Percentiles rank a stretch among this genome's conserved stretches.
phyloP scores from a whole-genome alignment of 2,329 filamentous ascomycete genomes.

The Emergomyces orientalis region DNA sequence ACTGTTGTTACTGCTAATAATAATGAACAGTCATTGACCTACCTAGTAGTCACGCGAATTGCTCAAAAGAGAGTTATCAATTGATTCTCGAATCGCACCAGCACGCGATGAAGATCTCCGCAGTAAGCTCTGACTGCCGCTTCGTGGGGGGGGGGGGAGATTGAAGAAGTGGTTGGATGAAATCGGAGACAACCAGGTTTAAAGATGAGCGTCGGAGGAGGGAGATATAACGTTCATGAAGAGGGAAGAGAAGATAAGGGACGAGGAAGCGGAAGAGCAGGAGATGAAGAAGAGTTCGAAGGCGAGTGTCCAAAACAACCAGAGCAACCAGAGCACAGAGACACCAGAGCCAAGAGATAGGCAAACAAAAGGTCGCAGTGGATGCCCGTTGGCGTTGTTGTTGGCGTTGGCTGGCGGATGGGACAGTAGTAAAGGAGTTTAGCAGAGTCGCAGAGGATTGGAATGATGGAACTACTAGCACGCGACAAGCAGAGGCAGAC shows the following conservation, averaged over 20 bases:
- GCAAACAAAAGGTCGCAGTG: neutral
- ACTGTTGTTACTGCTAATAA: too few relatives aligned
- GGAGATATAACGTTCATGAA: neutral
- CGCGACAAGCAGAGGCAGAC: neutral
- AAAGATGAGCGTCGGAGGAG: neutral
- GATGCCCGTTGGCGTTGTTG: neutral
- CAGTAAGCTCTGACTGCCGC: neutral
- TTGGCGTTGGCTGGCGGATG: slow-evolving; percentile 3
- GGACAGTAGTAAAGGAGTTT: slow-evolving; percentile 1
- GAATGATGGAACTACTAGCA: neutral
- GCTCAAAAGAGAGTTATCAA: too few relatives aligned
- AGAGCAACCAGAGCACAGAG: neutral
- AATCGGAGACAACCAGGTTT: neutral
- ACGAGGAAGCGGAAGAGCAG: neutral
- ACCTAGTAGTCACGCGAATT: too few relatives aligned
- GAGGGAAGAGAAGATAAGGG: neutral
- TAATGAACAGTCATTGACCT: too few relatives aligned
- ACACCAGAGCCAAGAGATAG: neutral
- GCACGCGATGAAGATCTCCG: neutral
- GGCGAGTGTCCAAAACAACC: neutral
- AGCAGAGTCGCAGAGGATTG: neutral
- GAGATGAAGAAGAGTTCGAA: neutral
- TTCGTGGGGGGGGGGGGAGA: neutral
- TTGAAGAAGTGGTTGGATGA: neutral
- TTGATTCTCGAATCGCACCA: neutral